These are phyloP conservation scores for Pythium monospermum DNA, from an alignment of 352 stramenopile species.

Conservation along the genomic window DNA sequence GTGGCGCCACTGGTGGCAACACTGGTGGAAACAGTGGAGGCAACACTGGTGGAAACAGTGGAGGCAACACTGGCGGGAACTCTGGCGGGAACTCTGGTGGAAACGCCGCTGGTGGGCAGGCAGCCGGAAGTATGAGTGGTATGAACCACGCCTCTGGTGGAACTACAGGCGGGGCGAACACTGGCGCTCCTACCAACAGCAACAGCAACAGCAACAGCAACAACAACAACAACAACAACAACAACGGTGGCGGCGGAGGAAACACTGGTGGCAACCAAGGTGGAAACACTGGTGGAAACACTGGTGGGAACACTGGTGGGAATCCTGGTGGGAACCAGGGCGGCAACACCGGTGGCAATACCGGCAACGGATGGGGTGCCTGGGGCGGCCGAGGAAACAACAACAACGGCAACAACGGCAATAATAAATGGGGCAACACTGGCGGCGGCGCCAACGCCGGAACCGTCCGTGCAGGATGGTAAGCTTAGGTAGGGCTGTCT, in stretches of 20 bases:
- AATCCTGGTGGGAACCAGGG: background rate
- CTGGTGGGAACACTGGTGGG: background rate
- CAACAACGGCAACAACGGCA: background rate
- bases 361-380: background rate
- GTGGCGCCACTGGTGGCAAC: background rate
- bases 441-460: background rate
- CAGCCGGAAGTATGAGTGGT: background rate
- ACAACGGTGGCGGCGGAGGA: background rate
- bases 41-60: conserved; percentile 4
- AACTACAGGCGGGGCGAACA: background rate
- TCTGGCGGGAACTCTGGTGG: background rate
- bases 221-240: background rate
- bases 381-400: background rate
- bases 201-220: background rate
- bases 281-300: background rate
- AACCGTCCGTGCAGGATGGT: background rate
- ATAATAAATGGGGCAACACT: background rate
- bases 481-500: no score
- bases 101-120: background rate
- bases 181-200: no score
- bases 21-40: background rate
- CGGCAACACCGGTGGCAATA: conserved; percentile 2
- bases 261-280: background rate
- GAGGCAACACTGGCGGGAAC: background rate
- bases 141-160: no score